Conservation (phyloP, 2,329 filamentous ascomycete genomes). For the Hansfordia pulvinata region DNA sequence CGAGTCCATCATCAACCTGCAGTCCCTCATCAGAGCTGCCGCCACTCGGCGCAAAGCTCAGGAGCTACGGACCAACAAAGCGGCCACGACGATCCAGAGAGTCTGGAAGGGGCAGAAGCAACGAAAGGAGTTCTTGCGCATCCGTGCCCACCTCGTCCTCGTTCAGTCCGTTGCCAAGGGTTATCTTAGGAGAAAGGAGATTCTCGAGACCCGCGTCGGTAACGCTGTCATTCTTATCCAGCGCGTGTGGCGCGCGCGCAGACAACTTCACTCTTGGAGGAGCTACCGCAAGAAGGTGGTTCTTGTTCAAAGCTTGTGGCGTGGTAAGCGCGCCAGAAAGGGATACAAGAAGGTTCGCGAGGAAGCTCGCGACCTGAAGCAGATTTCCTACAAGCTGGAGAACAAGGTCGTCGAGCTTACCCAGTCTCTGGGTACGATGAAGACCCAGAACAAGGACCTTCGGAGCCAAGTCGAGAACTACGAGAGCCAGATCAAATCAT, state of each 20-base stretch:
- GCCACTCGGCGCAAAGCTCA: constrained; percentile 66
- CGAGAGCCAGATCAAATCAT: constrained; percentile 89
- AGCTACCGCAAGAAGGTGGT: constrained; percentile 81
- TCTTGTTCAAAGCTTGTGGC: constrained; percentile 85
- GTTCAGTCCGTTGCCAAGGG: constrained; percentile 89
- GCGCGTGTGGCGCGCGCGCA: constrained; percentile 73
- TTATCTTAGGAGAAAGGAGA: constrained; percentile 77
- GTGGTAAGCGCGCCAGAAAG: constrained; percentile 66
- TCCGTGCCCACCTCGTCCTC: constrained; percentile 72
- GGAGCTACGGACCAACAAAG: constrained; percentile 69
- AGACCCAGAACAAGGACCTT: constrained; percentile 85
- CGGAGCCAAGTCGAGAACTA: constrained; percentile 87
- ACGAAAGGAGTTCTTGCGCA: constrained; percentile 62
- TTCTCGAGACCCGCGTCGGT: constrained; percentile 85
- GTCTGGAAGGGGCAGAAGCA: constrained; percentile 91
- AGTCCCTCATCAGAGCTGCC: constrained; percentile 65
- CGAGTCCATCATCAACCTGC: constrained; percentile 65
- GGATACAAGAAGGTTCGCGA: constrained; percentile 86
- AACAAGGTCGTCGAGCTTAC: constrained; percentile 99
- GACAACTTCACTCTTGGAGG: constrained; percentile 68
- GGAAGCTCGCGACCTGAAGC: constrained; percentile 94
- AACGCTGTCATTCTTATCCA: constrained; percentile 89
- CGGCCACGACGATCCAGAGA: constrained; percentile 87
- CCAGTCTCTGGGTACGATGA: constrained; percentile 82
- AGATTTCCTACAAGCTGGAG: constrained; percentile 98